These are phyloP conservation scores for Nitzschia sp. DNA, from an alignment of 108 stramenopile genomes.

Conservation along the genomic window DNA sequence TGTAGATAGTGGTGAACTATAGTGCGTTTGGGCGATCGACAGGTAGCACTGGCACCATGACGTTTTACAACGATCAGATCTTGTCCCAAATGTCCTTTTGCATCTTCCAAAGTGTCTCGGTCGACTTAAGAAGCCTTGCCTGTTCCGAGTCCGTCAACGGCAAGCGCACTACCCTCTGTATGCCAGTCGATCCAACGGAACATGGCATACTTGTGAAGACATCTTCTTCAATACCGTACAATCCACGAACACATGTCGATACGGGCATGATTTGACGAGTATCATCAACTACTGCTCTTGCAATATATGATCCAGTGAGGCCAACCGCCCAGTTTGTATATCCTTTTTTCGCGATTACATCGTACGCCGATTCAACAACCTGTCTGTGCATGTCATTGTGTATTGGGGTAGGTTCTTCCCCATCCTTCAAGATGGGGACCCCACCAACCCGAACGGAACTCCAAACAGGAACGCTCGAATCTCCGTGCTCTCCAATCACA, in stretches of 20 bases:
- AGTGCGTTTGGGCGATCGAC: no score
- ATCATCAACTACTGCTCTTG: constrained; percentile 42
- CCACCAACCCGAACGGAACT: constrained; percentile 49
- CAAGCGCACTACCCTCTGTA: constrained; percentile 24
- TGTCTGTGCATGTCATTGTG: constrained; percentile 40
- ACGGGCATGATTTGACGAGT: constrained; percentile 46
- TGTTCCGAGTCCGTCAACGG: constrained; percentile 32
- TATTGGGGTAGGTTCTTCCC: constrained; percentile 28
- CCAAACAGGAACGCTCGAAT: constrained; percentile 55
- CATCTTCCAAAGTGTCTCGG: constrained; percentile 39
- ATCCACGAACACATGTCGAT: constrained; percentile 48
- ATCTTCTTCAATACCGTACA: constrained; percentile 49
- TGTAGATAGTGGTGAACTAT: no score
- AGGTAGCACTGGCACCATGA: no score
- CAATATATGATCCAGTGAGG: constrained; percentile 43
- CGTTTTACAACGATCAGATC: no score
- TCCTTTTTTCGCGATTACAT: constrained; percentile 54
- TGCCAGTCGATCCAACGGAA: constrained; percentile 32
- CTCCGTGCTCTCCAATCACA: constrained; percentile 65
- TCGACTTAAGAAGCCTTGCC: constrained; percentile 29
- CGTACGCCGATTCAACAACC: constrained; percentile 44
- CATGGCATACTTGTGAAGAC: constrained; percentile 51
- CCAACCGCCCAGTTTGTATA: constrained; percentile 60
- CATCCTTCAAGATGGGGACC: constrained; percentile 27
- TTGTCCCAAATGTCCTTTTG: constrained; percentile 47